Base-by-base conservation (phyloP, 768 basidiomycete genomes). In the Neoboletus brunneissimus region DNA sequence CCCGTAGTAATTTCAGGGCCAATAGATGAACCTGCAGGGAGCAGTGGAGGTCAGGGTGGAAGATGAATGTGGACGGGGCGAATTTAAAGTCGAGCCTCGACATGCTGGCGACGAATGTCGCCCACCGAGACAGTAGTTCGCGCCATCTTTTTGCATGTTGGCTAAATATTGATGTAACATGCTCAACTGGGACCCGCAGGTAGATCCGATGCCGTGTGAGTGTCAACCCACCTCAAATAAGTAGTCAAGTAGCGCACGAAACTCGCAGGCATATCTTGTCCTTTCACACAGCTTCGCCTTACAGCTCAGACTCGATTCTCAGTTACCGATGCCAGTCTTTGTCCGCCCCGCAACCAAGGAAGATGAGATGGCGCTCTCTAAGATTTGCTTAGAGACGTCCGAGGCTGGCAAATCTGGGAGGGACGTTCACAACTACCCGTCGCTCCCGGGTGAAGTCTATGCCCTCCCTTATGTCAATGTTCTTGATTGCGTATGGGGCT, bases 381-480 rank as follows among this genome's bases (percentile, higher is more conserved):
- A 72, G 48, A 88, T 92, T 62, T 93, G 90, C 68, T 77, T 93
- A 29, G 75, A 87, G 51, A 91, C 89, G 5, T 87, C 81, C 20
- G 79, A 88, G 51, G 87, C 86, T 22, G 89, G 90, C 48, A 75
- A 72, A 59, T 85, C 86, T 54, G 87, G 87, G 37, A 83, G 84
- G 68, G 62, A 62, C 37, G 74, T 84, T 29, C 86, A 90, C 72
- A 80, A 81, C 40, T 79, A 77, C 61, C 75, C 75, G 13, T 85
- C 87, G 60, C 81, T 91, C 34, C 85, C 82, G 12, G 88, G 89
- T 6, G 77, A 90, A 42, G 76, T 87, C 42, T 91, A 85, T 64
- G 85, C 89, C 4, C 79, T 89, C 45, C 90, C 90, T 2, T 92
- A 92, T 70, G 78, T 88, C 55, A 81, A 82, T 51, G 71, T 87